Base-by-base conservation (phyloP, 2,329 filamentous ascomycete species). In the Penicillium sp. region DNA sequence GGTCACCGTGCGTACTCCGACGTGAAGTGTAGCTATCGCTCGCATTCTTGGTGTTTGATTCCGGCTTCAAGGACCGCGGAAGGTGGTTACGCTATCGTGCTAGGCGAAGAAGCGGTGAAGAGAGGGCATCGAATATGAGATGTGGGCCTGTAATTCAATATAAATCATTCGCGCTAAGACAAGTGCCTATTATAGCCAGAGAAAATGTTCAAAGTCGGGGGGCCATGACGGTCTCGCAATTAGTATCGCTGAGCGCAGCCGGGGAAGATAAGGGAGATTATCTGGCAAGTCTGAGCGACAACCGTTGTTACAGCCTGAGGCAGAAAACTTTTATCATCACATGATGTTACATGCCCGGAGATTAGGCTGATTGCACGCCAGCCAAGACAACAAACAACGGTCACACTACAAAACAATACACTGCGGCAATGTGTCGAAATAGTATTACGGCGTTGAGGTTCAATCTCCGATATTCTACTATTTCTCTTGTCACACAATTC, bases 211-310 rank as follows among this genome's bases (percentile, higher is more conserved):
- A 33, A 53, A 16, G 10, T 51, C 35, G 35, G 28, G 33, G 48
- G 30, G 19, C 19, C 58, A 58, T 42, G 51, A 52, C 46, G 22
- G 49, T 59, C 52, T 55, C 54, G 60, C 48, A 59, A 22, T 22
- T 40, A 19, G 45, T n/a, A n/a, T 37, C 26, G 43, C 11, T 37
- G 42, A 45, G 25, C 22, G 53, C n/a, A 49, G 49, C 53, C 26
- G 53, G 60, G 57, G 60, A 56, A 57, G 60, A 60, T 62, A 59
- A 62, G 62, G 54, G 52, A 52, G 59, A 42, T 62, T 62, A 64
- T 58, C 62, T 63, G 60, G 52, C 63, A 55, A 43, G 52, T 59
- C 61, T 52, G 45, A 51, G 55, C 25, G 42, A 33, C 30, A 35
- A 22, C 38, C 60, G 58, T 53, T 59, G 19, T 58, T n/a, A 5